Conservation (phyloP, 331 rosid species). For the Quercus phellos region DNA sequence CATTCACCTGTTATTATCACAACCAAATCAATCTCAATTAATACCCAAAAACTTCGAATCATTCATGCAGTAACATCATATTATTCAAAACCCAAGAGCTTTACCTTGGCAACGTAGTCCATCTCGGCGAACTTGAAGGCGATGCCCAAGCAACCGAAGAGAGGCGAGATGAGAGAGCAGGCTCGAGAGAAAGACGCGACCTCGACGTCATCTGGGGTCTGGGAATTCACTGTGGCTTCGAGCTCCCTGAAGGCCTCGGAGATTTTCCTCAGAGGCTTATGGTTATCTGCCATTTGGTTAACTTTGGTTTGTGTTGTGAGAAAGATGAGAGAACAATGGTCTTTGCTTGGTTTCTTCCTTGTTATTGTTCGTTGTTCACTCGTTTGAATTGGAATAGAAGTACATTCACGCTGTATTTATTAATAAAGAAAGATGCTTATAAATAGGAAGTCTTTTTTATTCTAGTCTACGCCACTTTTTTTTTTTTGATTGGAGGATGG, state of each 20-base stretch:
- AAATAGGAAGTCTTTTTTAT: no score
- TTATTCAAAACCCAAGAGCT: background rate
- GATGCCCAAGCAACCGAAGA: constrained; percentile 79
- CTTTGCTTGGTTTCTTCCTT: no score
- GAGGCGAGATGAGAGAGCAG: constrained; percentile 82
- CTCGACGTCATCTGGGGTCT: constrained; percentile 29
- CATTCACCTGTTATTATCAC: constrained; percentile 49
- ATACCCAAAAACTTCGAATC: background rate
- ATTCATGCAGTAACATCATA: no score
- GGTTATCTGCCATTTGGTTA: constrained; percentile 22
- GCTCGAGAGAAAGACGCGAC: constrained; percentile 70
- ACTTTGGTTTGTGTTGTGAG: no score
- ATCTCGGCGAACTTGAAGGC: constrained; percentile 95
- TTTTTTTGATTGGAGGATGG: no score
- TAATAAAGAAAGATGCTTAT: no score
- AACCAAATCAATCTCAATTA: background rate
- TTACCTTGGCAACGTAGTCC: constrained; percentile 85
- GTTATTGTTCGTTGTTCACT: no score
- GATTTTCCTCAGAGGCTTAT: constrained; percentile 51
- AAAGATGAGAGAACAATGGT: no score
- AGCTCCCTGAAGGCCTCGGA: constrained; percentile 65
- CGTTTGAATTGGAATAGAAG: no score
- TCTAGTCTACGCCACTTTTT: no score
- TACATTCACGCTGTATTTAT: no score
- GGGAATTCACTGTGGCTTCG: constrained; percentile 44